These are phyloP conservation scores for Pichia manshurica DNA, from an alignment of 805 yeast species.

Conservation along the genomic window DNA sequence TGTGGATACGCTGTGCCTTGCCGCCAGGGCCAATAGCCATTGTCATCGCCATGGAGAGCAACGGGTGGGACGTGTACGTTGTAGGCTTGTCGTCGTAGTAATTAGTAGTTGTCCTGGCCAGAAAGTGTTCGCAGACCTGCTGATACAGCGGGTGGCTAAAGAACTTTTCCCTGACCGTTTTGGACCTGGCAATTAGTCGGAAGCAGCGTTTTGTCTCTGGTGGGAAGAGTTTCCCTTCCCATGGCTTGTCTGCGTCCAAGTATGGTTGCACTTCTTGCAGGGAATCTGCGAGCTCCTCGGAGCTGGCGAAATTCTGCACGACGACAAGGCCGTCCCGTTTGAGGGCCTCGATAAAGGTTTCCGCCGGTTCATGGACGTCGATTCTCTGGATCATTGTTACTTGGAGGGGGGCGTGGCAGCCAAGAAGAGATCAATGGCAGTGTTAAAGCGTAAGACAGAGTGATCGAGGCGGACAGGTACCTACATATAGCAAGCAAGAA, in stretches of 20 bases:
- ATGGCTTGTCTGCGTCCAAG: constrained; percentile 18
- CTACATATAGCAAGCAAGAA: too few species aligned
- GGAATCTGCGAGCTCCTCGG: constrained; percentile 15
- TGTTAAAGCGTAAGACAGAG: too few species aligned
- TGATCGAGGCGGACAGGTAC: too few species aligned
- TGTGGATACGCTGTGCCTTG: constrained; percentile 18
- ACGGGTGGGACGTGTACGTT: constrained; percentile 15
- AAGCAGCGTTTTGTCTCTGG: constrained; percentile 20
- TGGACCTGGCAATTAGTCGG: constrained; percentile 19
- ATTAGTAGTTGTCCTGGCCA: constrained; percentile 11
- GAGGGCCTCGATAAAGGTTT: constrained; percentile 12
- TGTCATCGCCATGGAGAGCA: constrained; percentile 16
- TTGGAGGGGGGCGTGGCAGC: too few species aligned
- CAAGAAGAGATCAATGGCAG: too few species aligned
- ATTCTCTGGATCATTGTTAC: constrained; percentile 9
- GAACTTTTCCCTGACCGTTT: constrained; percentile 17
- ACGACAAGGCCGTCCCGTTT: constrained; percentile 14
- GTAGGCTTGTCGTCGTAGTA: constrained; percentile 15
- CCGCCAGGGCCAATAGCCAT: constrained; percentile 23
- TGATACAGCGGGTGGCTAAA: constrained; percentile 14
- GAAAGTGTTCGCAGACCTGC: constrained; percentile 12
- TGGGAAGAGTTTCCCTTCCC: constrained; percentile 26
- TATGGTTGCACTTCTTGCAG: constrained; percentile 18
- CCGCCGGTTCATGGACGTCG: constrained; percentile 9
- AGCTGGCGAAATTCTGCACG: constrained; percentile 11